A percentile compares a stretch with the other conserved stretches of the same genome.
Evolutionary conservation across 345 rosid genomes (phyloP).

Genomic region (Mallotus nudiflorus): DNA sequence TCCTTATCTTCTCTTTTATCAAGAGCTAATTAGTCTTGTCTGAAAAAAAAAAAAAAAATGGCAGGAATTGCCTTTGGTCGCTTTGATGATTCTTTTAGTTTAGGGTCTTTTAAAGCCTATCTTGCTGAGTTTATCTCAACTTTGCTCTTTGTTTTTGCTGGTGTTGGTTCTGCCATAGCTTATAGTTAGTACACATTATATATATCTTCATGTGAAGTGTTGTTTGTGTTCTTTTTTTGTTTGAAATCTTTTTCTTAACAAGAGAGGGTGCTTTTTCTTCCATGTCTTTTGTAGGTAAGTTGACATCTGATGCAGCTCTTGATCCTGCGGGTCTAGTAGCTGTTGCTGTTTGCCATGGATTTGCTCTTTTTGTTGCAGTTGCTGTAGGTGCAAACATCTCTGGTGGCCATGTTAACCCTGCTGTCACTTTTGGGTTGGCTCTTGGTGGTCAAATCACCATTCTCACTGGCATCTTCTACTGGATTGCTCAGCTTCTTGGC

Average conservation of each 20-base stretch:
- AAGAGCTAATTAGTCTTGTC: not conserved
- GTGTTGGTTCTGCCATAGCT: constrained; percentile 94
- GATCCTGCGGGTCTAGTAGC: constrained; percentile 88
- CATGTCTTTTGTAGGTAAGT: constrained; percentile 47
- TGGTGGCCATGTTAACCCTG: constrained; percentile 96
- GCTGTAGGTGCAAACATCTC: constrained; percentile 88
- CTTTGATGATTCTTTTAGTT: constrained; percentile 77
- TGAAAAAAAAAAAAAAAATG: constrained; percentile 41
- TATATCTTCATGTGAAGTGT: not conserved
- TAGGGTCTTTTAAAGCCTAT: constrained; percentile 75
- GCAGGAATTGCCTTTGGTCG: constrained; percentile 71
- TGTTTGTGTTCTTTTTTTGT: too few relatives aligned
- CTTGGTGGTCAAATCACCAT: constrained; percentile 90
- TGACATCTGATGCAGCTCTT: constrained; percentile 78
- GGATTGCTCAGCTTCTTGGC: constrained; percentile 91
- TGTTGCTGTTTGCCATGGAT: constrained; percentile 80
- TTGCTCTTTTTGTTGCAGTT: constrained; percentile 90
- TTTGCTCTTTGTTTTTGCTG: constrained; percentile 88
- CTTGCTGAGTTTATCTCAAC: constrained; percentile 95
- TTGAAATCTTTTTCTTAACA: too few relatives aligned
- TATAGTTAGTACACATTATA: constrained; percentile 47
- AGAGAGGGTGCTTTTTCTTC: too few relatives aligned
- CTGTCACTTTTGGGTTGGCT: constrained; percentile 89
- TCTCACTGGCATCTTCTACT: constrained; percentile 86
- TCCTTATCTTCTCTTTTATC: not conserved